phyloP scores from a whole-genome alignment of 164 flowering plant genomes.

The Litsea cubeba region DNA sequence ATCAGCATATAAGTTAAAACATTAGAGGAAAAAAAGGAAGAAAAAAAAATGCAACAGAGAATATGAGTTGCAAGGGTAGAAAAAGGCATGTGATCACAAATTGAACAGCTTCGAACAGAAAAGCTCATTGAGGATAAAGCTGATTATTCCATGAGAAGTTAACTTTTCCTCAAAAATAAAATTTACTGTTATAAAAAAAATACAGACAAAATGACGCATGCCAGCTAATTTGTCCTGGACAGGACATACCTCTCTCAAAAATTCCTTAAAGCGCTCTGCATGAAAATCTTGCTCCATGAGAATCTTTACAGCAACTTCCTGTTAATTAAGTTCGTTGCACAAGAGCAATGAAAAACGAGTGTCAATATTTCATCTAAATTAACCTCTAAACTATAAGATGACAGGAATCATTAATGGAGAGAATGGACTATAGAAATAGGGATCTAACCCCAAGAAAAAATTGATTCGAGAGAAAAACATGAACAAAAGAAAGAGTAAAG shows the following conservation, averaged over 20 bases:
- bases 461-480: too few species aligned
- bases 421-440: too few species aligned
- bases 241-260: conserved; percentile 74
- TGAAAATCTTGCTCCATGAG: conserved; percentile 95
- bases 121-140: not conserved
- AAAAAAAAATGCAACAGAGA: not conserved
- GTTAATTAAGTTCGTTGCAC: conserved; percentile 14
- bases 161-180: not conserved
- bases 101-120: not conserved
- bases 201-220: not conserved
- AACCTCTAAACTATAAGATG: not conserved
- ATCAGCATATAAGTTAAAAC: not conserved
- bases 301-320: conserved; percentile 99
- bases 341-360: not conserved
- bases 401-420: too few species aligned
- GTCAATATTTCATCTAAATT: not conserved
- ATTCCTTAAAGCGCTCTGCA: conserved; percentile 76
- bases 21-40: too few species aligned
- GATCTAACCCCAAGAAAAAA: too few species aligned
- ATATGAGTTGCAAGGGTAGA: not conserved
- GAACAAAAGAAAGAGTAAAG: too few species aligned
- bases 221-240: conserved; percentile 1
- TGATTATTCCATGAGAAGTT: not conserved
- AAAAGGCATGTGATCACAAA: not conserved
- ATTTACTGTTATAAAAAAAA: too few species aligned